Conservation (phyloP, 345 rosid species). For the Aquilaria sinensis region DNA sequence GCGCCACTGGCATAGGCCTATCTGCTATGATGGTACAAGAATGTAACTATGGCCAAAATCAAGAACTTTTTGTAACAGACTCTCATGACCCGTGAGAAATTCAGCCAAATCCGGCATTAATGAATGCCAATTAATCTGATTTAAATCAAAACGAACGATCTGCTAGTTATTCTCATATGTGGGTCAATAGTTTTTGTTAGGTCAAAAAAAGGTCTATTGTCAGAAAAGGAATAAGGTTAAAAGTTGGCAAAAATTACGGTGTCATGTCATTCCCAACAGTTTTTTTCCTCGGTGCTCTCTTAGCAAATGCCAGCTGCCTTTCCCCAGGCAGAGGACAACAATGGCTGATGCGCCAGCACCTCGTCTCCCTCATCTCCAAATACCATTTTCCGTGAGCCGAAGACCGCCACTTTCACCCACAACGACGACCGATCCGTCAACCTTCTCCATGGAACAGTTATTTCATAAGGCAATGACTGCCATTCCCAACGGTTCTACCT, state of each 20-base stretch:
- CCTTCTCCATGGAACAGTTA: conserved; percentile 44
- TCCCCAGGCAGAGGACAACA: conserved; percentile 69
- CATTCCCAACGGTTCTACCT: conserved; percentile 30
- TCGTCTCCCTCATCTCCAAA: conserved; percentile 42
- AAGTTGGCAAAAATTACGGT: background rate
- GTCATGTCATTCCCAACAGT: conserved; percentile 58
- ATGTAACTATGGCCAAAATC: no score
- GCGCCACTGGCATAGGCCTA: no score
- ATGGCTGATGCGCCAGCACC: conserved; percentile 93
- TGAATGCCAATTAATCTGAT: no score
- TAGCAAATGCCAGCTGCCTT: conserved; percentile 78
- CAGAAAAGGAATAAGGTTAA: no score
- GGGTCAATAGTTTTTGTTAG: no score
- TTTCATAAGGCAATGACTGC: conserved; percentile 53
- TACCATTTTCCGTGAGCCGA: conserved; percentile 73
- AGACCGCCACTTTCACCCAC: conserved; percentile 89
- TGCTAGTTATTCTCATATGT: no score
- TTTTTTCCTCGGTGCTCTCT: conserved; percentile 74
- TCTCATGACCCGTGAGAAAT: no score
- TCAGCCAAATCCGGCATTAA: no score
- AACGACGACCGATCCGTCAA: conserved; percentile 88
- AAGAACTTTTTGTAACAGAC: no score
- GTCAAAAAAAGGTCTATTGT: no score
- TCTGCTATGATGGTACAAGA: no score
- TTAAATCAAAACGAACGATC: no score